phyloP scores from a whole-genome alignment of 2,329 filamentous ascomycete genomes.

The Rutstroemia sp. region DNA sequence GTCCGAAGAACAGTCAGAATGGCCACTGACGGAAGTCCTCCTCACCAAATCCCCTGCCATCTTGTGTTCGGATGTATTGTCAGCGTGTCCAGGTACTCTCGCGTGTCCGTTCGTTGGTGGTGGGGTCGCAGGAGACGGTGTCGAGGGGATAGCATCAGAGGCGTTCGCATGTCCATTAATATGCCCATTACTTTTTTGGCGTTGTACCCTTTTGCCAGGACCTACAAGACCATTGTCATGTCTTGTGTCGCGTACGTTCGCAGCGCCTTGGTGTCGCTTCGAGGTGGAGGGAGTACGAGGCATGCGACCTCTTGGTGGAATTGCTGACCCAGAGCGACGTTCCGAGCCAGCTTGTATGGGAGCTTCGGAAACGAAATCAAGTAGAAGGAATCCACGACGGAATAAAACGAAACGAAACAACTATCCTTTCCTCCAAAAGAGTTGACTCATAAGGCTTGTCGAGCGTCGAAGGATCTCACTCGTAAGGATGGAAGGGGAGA shows the following conservation, averaged over 20 bases:
- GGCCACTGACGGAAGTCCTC: slow-evolving; percentile 42
- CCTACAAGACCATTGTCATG: slow-evolving; percentile 86
- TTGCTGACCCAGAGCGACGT: slow-evolving; percentile 30
- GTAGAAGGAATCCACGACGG: too few species aligned
- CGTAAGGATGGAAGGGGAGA: too few species aligned
- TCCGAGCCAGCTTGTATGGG: slow-evolving; percentile 27
- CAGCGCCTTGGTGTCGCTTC: slow-evolving; percentile 35
- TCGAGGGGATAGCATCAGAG: slow-evolving; percentile 25
- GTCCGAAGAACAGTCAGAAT: slow-evolving; percentile 49
- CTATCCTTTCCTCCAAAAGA: too few species aligned
- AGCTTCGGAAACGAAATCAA: slow-evolving; percentile 4
- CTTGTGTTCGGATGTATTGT: slow-evolving; percentile 22
- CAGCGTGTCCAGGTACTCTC: slow-evolving; percentile 18
- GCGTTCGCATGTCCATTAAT: slow-evolving; percentile 42
- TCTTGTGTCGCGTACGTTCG: slow-evolving; percentile 62
- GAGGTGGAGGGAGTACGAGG: slow-evolving; percentile 26
- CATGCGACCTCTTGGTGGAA: slow-evolving; percentile 25
- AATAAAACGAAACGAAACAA: too few species aligned
- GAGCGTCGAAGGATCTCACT: too few species aligned
- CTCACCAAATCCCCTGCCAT: slow-evolving; percentile 35
- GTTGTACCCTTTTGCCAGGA: slow-evolving; percentile 56
- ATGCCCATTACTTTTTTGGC: slow-evolving; percentile 48
- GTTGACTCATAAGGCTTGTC: too few species aligned
- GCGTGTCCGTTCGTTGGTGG: slow-evolving; percentile 31
- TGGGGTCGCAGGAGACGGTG: slow-evolving; percentile 33